Evolutionary conservation across 2,329 filamentous ascomycete species (phyloP).

Genomic region (Xylaria digitata): DNA sequence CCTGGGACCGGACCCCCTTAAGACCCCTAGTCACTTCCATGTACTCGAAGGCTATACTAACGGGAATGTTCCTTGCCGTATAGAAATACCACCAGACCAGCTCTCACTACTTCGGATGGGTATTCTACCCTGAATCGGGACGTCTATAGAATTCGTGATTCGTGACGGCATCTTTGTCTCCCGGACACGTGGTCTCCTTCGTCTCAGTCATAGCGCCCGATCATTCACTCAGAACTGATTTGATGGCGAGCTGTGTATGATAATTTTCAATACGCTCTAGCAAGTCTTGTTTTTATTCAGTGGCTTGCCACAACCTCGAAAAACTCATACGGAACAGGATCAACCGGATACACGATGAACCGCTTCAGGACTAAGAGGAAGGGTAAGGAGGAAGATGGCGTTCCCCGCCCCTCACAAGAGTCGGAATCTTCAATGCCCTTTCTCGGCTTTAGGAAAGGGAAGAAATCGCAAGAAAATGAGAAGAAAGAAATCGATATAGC

Average conservation of each 20-base stretch:
- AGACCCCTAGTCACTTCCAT: constrained; percentile 23
- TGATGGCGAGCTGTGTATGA: constrained; percentile 31
- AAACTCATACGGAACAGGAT: neutral
- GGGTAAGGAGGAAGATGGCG: constrained; percentile 69
- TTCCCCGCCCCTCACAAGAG: constrained; percentile 64
- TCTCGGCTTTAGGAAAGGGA: constrained; percentile 65
- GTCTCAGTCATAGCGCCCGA: constrained; percentile 7
- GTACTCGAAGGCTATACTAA: constrained; percentile 28
- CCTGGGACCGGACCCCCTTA: constrained; percentile 26
- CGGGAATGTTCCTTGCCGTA: constrained; percentile 18
- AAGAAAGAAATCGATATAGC: constrained; percentile 79
- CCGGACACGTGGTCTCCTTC: constrained; percentile 3
- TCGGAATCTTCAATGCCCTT: constrained; percentile 65
- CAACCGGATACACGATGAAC: constrained; percentile 68
- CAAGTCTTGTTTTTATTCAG: neutral
- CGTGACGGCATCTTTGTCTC: constrained; percentile 1
- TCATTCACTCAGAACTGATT: neutral
- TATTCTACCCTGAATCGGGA: constrained; percentile 15
- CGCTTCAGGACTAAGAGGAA: constrained; percentile 80
- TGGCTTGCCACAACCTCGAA: constrained; percentile 1
- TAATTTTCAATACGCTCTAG: constrained; percentile 13
- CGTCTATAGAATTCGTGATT: constrained; percentile 4
- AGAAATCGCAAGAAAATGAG: constrained; percentile 66
- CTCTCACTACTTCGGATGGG: constrained; percentile 18
- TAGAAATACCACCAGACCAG: constrained; percentile 25